Conservation (phyloP, 176 grass and related monocot genomes). For the Elaeis guineensis region DNA sequence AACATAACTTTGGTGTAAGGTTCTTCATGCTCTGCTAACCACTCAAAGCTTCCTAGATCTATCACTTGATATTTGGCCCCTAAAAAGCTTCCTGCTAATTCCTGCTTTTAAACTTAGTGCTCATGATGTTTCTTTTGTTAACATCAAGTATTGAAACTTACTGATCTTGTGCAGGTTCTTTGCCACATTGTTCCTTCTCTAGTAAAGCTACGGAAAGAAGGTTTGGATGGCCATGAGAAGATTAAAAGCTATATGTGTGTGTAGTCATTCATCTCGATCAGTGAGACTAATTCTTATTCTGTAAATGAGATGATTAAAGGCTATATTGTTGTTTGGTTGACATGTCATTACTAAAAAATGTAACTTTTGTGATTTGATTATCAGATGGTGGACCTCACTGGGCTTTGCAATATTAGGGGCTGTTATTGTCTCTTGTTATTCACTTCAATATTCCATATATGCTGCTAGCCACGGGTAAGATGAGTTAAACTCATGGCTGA, state of each 20-base stretch:
- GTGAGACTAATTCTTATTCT: constrained; percentile 41
- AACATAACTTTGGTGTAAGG: too few species aligned
- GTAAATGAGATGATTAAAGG: neutral
- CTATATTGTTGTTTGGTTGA: constrained; percentile 5
- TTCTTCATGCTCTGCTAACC: too few species aligned
- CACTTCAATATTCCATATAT: constrained; percentile 95
- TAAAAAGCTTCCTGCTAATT: neutral
- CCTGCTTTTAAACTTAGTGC: neutral
- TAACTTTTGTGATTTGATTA: constrained; percentile 29
- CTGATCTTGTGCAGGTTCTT: constrained; percentile 50
- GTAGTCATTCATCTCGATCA: constrained; percentile 52
- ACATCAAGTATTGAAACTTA: constrained; percentile 9
- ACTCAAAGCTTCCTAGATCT: too few species aligned
- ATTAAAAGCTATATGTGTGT: constrained; percentile 99
- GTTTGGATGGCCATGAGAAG: constrained; percentile 95
- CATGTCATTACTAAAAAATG: neutral
- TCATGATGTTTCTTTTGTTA: constrained; percentile 6
- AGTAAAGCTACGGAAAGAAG: constrained; percentile 95
- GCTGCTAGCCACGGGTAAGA: constrained; percentile 75
- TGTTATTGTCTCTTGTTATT: constrained; percentile 67
- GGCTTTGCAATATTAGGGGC: constrained; percentile 74
- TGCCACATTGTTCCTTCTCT: constrained; percentile 78
- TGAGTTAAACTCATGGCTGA: neutral
- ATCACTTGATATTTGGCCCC: neutral
- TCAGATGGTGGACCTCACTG: constrained; percentile 94